phyloP scores from a whole-genome alignment of 352 stramenopile genomes.

The Peronosclerospora sorghi region DNA sequence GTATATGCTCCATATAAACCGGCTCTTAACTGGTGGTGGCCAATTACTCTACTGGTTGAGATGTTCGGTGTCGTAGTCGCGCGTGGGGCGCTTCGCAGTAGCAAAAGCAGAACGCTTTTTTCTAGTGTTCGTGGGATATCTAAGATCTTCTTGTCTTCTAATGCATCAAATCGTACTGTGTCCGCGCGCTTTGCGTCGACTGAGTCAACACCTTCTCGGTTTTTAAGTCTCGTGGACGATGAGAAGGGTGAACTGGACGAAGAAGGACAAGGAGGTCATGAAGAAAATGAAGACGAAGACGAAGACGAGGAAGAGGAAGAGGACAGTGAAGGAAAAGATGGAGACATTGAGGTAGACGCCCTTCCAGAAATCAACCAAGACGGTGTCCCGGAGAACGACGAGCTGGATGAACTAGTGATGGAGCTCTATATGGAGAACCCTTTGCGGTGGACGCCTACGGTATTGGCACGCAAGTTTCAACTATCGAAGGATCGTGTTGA shows the following conservation, averaged over 20 bases:
- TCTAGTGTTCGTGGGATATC: no score
- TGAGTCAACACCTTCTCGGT: slow-evolving; percentile 42
- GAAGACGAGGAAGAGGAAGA: slow-evolving; percentile 8
- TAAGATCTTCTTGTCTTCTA: no score
- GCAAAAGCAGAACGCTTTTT: no score
- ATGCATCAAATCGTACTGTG: background rate
- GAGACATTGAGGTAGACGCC: slow-evolving; percentile 49
- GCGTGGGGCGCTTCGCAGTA: no score
- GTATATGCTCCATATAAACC: no score
- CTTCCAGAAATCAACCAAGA: slow-evolving; percentile 60
- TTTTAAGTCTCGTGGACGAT: slow-evolving; percentile 60
- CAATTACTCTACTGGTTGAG: no score
- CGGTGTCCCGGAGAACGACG: slow-evolving; percentile 56
- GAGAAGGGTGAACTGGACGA: slow-evolving; percentile 31
- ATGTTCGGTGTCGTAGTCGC: no score
- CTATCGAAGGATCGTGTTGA: slow-evolving; percentile 68
- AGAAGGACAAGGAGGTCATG: slow-evolving; percentile 8
- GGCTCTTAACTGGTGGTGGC: no score
- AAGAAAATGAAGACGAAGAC: slow-evolving; percentile 17
- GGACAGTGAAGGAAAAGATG: slow-evolving; percentile 41
- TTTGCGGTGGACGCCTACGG: slow-evolving; percentile 71
- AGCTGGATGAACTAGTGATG: slow-evolving; percentile 66
- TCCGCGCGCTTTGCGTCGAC: slow-evolving; percentile 16
- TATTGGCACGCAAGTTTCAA: slow-evolving; percentile 70
- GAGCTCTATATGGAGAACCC: slow-evolving; percentile 81